These are phyloP conservation scores for Phaeomoniella chlamydospora DNA, from an alignment of 2,329 filamentous ascomycete species.

Conservation along the genomic window DNA sequence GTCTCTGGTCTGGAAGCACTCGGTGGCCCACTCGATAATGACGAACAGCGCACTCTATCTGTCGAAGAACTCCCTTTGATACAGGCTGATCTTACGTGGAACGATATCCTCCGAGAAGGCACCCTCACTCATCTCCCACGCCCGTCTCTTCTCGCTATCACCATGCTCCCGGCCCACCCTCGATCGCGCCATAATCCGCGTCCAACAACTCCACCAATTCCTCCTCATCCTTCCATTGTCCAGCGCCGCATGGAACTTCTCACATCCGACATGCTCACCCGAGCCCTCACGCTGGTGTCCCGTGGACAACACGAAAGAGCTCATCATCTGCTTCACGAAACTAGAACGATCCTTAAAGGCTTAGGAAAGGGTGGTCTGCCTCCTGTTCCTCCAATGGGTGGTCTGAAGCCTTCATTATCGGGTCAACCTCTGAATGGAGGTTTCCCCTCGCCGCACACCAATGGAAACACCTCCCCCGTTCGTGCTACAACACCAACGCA, in stretches of 20 bases:
- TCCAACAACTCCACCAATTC: conserved; percentile 58
- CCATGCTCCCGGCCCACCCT: conserved; percentile 62
- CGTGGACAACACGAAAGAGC: conserved; percentile 87
- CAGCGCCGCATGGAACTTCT: conserved; percentile 95
- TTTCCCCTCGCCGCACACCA: not conserved
- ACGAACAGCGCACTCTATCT: conserved; percentile 68
- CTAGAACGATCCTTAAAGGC: conserved; percentile 85
- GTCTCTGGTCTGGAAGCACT: conserved; percentile 90
- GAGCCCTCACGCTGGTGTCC: conserved; percentile 79
- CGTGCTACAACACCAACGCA: conserved; percentile 15
- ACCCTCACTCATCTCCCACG: conserved; percentile 72
- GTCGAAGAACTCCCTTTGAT: conserved; percentile 92
- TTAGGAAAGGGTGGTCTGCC: conserved; percentile 89
- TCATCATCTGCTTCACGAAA: conserved; percentile 83
- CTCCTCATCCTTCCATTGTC: conserved; percentile 86
- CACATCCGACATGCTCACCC: conserved; percentile 93
- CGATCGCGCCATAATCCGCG: conserved; percentile 37
- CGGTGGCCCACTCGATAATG: conserved; percentile 71
- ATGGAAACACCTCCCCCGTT: conserved; percentile 10
- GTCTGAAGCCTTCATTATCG: conserved; percentile 18
- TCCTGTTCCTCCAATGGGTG: conserved; percentile 57
- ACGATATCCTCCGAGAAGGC: conserved; percentile 83
- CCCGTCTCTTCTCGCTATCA: conserved; percentile 84
- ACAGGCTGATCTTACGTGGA: conserved; percentile 86
- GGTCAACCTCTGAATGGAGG: not conserved